These are phyloP conservation scores for Volvox reticuliferus DNA, from an alignment of 139 green algal genomes.

Conservation along the genomic window DNA sequence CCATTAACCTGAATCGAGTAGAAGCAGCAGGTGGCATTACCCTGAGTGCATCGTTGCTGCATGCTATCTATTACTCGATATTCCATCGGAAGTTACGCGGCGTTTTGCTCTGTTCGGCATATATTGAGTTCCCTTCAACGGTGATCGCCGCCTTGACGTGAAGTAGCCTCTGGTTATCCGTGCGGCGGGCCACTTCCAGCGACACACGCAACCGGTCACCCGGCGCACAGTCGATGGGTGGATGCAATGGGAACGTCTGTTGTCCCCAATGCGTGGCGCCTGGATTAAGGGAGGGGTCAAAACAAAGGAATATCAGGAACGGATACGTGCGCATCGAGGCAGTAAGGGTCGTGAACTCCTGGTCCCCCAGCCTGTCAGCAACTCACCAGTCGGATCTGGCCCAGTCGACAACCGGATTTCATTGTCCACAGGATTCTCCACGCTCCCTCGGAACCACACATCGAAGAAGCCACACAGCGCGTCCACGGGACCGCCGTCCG, in stretches of 20 bases:
- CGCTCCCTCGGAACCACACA: conserved; percentile 64
- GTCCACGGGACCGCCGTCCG: conserved; percentile 80
- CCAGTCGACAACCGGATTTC: conserved; percentile 86
- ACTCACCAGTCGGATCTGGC: conserved; percentile 80
- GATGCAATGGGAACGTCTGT: conserved; percentile 88
- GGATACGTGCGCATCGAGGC: no score
- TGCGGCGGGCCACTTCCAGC: conserved; percentile 74
- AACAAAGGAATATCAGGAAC: no score
- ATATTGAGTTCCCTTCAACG: conserved; percentile 49
- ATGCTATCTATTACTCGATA: conserved; percentile 54
- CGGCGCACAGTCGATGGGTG: conserved; percentile 74
- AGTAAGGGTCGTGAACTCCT: no score
- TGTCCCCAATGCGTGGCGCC: conserved; percentile 97
- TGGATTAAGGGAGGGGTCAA: background rate
- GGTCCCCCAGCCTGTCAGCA: no score
- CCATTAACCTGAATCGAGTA: no score
- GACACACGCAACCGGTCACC: conserved; percentile 69
- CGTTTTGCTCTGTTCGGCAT: conserved; percentile 48
- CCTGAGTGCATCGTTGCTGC: no score
- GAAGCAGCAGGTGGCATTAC: no score
- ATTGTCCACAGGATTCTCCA: conserved; percentile 75
- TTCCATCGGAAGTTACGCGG: conserved; percentile 58
- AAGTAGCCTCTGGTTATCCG: conserved; percentile 93
- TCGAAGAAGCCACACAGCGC: conserved; percentile 94
- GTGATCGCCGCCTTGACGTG: conserved; percentile 50